A percentile compares a stretch with the other conserved stretches of the same genome.
Evolutionary conservation across 164 flowering plant genomes (phyloP).

Genomic region (Magnolia changhungtana): DNA sequence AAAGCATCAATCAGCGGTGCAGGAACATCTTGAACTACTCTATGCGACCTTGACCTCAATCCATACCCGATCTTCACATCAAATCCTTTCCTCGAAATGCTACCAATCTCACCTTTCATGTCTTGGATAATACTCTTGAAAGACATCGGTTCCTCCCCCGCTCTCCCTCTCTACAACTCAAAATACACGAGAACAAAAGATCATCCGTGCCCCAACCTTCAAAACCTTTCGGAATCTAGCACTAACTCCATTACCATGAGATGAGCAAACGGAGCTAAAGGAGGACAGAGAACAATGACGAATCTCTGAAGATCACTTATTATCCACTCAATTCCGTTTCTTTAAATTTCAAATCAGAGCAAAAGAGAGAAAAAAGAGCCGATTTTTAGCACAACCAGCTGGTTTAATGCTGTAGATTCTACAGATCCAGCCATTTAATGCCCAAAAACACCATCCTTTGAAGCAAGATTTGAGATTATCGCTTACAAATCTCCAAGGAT

Average conservation of each 20-base stretch:
- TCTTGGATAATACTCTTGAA: constrained; percentile 63
- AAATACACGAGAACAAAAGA: not conserved
- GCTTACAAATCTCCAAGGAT: not conserved
- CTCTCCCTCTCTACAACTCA: not conserved
- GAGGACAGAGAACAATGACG: too few relatives aligned
- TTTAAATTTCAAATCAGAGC: not conserved
- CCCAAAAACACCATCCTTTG: not conserved
- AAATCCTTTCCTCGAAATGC: constrained; percentile 67
- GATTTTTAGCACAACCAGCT: not conserved
- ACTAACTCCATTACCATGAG: not conserved
- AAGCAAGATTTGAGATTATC: not conserved
- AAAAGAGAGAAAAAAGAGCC: not conserved
- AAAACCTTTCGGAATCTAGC: not conserved
- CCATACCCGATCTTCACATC: constrained; percentile 59
- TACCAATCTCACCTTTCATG: constrained; percentile 70
- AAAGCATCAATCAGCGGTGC: constrained; percentile 21
- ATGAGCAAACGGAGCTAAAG: not conserved
- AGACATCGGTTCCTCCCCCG: constrained; percentile 29
- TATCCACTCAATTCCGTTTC: not conserved
- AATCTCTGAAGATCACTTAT: too few relatives aligned
- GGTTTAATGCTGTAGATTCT: not conserved
- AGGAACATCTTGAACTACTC: constrained; percentile 54
- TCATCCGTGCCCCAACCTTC: not conserved
- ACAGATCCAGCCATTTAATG: not conserved
- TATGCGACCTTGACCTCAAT: constrained; percentile 64